Base-by-base conservation (phyloP, 768 basidiomycete genomes). In the Auriscalpium microsporum region DNA sequence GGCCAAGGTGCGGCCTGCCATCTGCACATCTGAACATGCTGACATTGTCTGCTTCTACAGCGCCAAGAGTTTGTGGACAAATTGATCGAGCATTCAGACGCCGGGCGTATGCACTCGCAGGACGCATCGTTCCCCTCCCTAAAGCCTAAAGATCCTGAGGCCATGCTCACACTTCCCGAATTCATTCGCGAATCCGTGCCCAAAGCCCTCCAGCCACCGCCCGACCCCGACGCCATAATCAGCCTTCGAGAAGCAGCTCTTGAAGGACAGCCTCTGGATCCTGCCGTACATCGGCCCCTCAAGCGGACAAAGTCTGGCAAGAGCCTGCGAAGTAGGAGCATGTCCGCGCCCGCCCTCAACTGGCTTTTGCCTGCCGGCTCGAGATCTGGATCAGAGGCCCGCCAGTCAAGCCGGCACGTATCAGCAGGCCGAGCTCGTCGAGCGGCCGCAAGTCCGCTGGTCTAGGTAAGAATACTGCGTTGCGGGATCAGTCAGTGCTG, bases 21-120 rank as follows among this genome's bases (percentile, higher is more conserved):
- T 40, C 56, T 28, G 28, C 28, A 7, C 28, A 49, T 45, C 17
- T 47, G 51, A 28, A 58, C 33, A 45, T 53, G 13, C 56, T 60
- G 17, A 53, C 21, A 46, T n/a, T 33, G n/a, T 11, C 48, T 35
- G 10, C 35, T 40, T 44, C 36, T 62, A 36, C 60, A 90, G 87
- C 82, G 84, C 55, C 79, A 84, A 45, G 79, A 79, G 8, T 91
- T 94, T 64, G 84, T 94, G 10, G 83, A 86, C 53, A 80, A 82
- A 55, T 75, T 95, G 2, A 74, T 83, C 10, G 74, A 78, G 33
- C 89, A 89, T 64, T 87, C 90, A 0, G 75, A 77, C 47, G 78
- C 83, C 1, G 84, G 93, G 19, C 78, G 93, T 53, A 71, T 94
- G 38, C 83, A 84, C 53, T 76, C 78, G 13, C 93, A 96, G 68